Evolutionary conservation across 2,329 filamentous ascomycete species (phyloP).

Genomic region (Cercospora nicotianae): DNA sequence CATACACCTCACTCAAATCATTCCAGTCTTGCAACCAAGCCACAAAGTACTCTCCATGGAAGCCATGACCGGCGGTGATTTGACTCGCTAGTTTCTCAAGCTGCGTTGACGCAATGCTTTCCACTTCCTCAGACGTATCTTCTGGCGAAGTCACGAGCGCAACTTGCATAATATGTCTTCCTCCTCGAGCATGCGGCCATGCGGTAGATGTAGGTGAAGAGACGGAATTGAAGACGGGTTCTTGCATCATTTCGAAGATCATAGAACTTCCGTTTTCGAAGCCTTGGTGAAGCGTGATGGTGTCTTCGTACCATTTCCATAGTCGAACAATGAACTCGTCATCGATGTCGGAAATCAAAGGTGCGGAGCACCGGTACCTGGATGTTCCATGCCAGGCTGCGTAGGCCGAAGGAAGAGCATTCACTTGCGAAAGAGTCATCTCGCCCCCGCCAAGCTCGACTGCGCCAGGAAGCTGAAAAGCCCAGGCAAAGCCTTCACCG

Average conservation of each 20-base stretch:
- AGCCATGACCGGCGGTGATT: slow-evolving; percentile 24
- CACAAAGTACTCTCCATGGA: slow-evolving; percentile 30
- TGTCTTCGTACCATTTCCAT: slow-evolving; percentile 36
- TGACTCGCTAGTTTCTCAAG: slow-evolving; percentile 20
- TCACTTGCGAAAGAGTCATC: slow-evolving; percentile 30
- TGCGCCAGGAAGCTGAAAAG: slow-evolving; percentile 33
- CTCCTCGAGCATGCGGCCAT: slow-evolving; percentile 31
- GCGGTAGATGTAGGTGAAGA: slow-evolving; percentile 25
- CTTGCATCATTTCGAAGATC: slow-evolving; percentile 36
- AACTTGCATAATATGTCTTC: slow-evolving; percentile 32
- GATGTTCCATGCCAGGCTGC: slow-evolving; percentile 29
- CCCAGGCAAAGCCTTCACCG: slow-evolving; percentile 35
- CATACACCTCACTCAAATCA: slow-evolving; percentile 28
- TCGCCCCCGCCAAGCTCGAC: slow-evolving; percentile 28
- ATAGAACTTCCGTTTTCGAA: slow-evolving; percentile 31
- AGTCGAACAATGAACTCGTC: slow-evolving; percentile 30
- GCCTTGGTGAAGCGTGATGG: slow-evolving; percentile 19
- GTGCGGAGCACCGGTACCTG: slow-evolving; percentile 31
- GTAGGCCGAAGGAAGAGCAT: slow-evolving; percentile 29
- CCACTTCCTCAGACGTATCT: slow-evolving; percentile 20
- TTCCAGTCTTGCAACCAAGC: slow-evolving; percentile 33
- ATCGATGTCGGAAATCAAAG: slow-evolving; percentile 32
- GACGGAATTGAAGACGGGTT: slow-evolving; percentile 27
- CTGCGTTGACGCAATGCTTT: slow-evolving; percentile 24
- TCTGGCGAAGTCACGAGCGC: slow-evolving; percentile 28